A percentile compares a stretch with the other conserved stretches of the same genome.
Evolutionary conservation across 2,329 filamentous ascomycete species (phyloP).

Genomic region (Diaporthe velutina): DNA sequence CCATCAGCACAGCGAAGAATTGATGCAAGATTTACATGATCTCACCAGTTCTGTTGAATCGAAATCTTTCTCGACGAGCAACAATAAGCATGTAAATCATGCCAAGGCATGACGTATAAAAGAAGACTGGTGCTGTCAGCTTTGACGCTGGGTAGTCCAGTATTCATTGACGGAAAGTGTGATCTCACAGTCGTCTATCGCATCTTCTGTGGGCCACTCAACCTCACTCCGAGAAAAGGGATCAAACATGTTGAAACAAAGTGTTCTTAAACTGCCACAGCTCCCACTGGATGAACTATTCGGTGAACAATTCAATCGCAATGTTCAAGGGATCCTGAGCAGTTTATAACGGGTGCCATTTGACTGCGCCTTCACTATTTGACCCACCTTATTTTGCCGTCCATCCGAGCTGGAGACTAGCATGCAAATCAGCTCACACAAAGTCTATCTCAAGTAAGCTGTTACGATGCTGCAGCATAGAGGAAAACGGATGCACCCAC

Average conservation of each 20-base stretch:
- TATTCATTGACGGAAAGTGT: not conserved
- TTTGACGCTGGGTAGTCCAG: not conserved
- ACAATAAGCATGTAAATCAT: not conserved
- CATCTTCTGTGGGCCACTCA: not conserved
- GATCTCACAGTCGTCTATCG: not conserved
- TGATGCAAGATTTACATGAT: not conserved
- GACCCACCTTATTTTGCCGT: not conserved
- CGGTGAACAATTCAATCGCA: too few relatives aligned
- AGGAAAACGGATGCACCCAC: too few relatives aligned
- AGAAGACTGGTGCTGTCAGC: not conserved
- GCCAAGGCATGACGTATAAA: not conserved
- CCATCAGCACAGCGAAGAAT: not conserved
- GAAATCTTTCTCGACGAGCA: not conserved
- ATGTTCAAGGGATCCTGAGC: too few relatives aligned
- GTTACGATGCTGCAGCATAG: not conserved
- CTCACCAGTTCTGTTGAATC: not conserved
- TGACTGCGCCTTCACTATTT: not conserved
- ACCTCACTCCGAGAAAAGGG: too few relatives aligned
- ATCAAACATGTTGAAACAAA: not conserved
- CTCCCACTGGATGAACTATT: not conserved
- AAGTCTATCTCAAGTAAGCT: not conserved
- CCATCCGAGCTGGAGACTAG: not conserved
- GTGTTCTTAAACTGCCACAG: not conserved
- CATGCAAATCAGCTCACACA: not conserved
- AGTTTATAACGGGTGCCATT: not conserved